Conservation (phyloP, 129 eudicot genomes). For the Oenanthe sinensis region DNA sequence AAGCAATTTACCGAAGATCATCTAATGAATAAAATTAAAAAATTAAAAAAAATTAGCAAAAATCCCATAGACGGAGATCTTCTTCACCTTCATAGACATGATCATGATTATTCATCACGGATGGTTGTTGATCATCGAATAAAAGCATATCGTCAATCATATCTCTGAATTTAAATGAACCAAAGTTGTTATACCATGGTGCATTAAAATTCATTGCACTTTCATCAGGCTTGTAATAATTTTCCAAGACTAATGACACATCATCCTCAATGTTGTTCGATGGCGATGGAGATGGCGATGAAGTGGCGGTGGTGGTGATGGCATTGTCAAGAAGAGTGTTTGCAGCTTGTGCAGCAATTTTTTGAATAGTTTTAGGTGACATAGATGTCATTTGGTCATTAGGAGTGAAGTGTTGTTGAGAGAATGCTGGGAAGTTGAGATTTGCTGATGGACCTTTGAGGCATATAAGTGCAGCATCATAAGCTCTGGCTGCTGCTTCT, state of each 20-base stretch:
- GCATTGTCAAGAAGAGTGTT: constrained; percentile 7
- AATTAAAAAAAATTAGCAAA: constrained; percentile 27
- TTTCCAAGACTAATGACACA: neutral
- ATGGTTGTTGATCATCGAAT: constrained; percentile 27
- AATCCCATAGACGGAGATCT: constrained; percentile 73
- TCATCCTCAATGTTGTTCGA: neutral
- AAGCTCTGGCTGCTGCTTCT: constrained; percentile 93
- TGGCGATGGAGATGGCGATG: constrained; percentile 13
- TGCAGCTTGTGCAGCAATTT: constrained; percentile 76
- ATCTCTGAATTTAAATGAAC: constrained; percentile 48
- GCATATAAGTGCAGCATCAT: constrained; percentile 87
- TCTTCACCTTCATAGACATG: constrained; percentile 35
- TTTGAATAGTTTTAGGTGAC: constrained; percentile 83
- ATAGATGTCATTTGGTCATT: neutral
- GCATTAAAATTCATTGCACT: constrained; percentile 14
- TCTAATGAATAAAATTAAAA: constrained; percentile 12
- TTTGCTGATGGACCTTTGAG: constrained; percentile 76
- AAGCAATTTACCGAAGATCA: constrained; percentile 32
- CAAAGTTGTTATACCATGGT: constrained; percentile 54
- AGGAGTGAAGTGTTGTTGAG: neutral
- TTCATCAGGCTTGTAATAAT: constrained; percentile 19
- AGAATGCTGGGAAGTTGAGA: constrained; percentile 51
- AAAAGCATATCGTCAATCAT: constrained; percentile 36
- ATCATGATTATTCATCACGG: constrained; percentile 16
- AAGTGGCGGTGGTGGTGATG: neutral